Percentiles rank a stretch among this genome's conserved stretches.
Evolutionary conservation across 495 filamentous ascomycete species (phyloP).

Genomic region (Aspergillus heteromorphus): DNA sequence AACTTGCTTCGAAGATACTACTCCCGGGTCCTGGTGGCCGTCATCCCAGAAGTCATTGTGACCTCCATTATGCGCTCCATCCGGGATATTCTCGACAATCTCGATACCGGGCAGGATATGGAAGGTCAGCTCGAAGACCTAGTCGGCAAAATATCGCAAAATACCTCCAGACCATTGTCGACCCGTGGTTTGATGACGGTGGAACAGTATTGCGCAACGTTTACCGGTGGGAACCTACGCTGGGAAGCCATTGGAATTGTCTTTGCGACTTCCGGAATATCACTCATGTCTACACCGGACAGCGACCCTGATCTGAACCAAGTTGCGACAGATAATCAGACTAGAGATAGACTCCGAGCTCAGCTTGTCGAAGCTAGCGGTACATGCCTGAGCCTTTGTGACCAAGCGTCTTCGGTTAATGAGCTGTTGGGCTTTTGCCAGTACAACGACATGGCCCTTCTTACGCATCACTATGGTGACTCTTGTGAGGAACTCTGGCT

Average conservation of each 20-base stretch:
- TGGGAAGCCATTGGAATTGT: conserved; percentile 57
- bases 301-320: conserved; percentile 29
- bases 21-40: conserved; percentile 13
- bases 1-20: conserved; percentile 26
- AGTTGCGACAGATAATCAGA: conserved; percentile 13
- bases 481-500: conserved; percentile 34
- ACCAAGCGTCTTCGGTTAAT: conserved; percentile 43
- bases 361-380: conserved; percentile 37
- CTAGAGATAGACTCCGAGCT: conserved; percentile 28
- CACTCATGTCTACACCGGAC: conserved; percentile 33
- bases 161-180: conserved; percentile 26
- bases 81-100: conserved; percentile 19
- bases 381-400: conserved; percentile 42
- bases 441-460: conserved; percentile 38
- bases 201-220: conserved; percentile 34
- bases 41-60: conserved; percentile 22
- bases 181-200: conserved; percentile 27
- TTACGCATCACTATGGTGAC: conserved; percentile 47
- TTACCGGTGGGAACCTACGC: conserved; percentile 47
- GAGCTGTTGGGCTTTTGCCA: conserved; percentile 42
- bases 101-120: conserved; percentile 17
- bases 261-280: conserved; percentile 42
- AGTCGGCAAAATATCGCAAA: conserved; percentile 28
- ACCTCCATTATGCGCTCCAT: conserved; percentile 26
- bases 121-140: conserved; percentile 28